Base-by-base conservation (phyloP, 345 rosid genomes). In the Geranium rotundifolium region DNA sequence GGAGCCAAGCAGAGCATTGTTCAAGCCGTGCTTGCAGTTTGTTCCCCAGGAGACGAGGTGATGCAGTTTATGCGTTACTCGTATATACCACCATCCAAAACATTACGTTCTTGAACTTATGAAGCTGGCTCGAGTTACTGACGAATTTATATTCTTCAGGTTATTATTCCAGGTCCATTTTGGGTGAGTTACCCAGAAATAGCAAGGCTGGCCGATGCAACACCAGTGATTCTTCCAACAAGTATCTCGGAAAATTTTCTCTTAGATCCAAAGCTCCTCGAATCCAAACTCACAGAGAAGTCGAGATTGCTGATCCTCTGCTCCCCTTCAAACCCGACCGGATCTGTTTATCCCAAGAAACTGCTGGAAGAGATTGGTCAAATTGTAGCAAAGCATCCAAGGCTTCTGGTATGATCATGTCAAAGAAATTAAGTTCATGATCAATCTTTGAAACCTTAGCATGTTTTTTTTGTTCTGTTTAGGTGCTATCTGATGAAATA, bases 151-250 rank as follows among this genome's bases (percentile, higher is more conserved):
- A 1, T 58, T 58, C 46, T 65, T 17, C 79, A 95, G 99, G 99
- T 90, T 72, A 77, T 95, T 58, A 90, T 95, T 70, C 99, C 99
- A 13, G 95, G 91, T 63, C 99, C 99, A 16, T 95, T 59, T 71
- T 95, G 88, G 88, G 99, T 95, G 60, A 95, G 99, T 83, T 95
- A 95, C 80, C 92, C 97, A 5, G 97, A 95, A 81, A 90, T 90
- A 55, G 95, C 91, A 50, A 88, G 95, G 79, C 67, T 95, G 54
- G 97, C 96, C 2, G 96, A 90, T 74, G 99, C 99, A 71, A 84
- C 83, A 17, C 99, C 99, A 2, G 96, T 86, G 68, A 78, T 90
- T 64, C 79, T 90, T 78, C 96, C 91, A 52, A 85, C 99, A 16
- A 71, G 67, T 65, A 88, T 95, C 63, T 85, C 91, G 16, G 81